Base-by-base conservation (phyloP, 1,284 basidiomycete species). In the Pterulicium gracile region DNA sequence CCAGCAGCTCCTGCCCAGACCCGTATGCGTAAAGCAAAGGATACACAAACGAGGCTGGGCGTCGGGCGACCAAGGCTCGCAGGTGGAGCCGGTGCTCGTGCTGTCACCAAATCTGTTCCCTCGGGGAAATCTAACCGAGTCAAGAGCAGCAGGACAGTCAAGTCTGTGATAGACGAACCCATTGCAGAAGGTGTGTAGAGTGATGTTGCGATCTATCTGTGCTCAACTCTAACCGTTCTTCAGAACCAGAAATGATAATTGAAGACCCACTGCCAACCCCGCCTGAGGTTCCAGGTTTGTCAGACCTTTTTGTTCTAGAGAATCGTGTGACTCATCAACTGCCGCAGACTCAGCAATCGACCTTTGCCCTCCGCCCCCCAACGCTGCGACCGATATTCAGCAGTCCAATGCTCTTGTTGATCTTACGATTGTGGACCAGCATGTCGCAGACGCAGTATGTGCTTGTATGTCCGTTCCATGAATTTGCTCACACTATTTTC, bases 21-120 rank as follows among this genome's bases (percentile, higher is more conserved):
- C 32, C 72, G 79, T 12, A 74, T 72, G 17, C 70, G 79, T 49
- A 85, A 84, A 56, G 79, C 81, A 3, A 83, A 80, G 58, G 79
- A 83, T 44, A 70, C 75, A 3, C 84, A 86, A 56, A 73, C 69
- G 43, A 69, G 68, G 51, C 66, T 88, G 18, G 85, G 85, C 45
- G 76, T 86, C n/a, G 83, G 85, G 2, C 70, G 79, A 52, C 85
- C 85, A 5, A 65, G 66, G 4, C 64, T 66, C 19, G 79, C 72
- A 24, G 83, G 81, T 21, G 81, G 80, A 22, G 62, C 63, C 17
- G 82, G 82, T 17, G 70, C 81, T 22, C 70, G 83, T 46, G 59
- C 67, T 39, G 61, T 81, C n/a, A 83, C 82, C 4, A 79, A 72
- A 56, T 73, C 79, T 0, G 52, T 66, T 23, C 75, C 66, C 52